A percentile compares a stretch with the other conserved stretches of the same genome.
Conservation (phyloP, 176 grass and related monocot genomes). For the Aegilops speltoides region DNA sequence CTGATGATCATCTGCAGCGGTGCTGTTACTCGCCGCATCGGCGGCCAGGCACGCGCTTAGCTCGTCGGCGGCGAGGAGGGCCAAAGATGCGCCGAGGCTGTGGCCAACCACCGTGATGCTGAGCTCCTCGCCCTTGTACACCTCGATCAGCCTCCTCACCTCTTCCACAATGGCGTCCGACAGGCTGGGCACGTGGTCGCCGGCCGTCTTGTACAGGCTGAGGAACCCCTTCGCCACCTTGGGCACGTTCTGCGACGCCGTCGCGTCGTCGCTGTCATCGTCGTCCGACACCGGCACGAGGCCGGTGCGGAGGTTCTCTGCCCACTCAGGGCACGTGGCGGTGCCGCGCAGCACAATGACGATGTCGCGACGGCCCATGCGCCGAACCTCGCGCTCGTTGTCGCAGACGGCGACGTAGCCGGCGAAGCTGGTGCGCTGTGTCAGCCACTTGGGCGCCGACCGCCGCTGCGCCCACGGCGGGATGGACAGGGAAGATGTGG, state of each 20-base stretch:
- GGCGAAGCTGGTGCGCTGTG: constrained; percentile 64
- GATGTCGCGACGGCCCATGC: constrained; percentile 83
- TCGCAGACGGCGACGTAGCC: constrained; percentile 79
- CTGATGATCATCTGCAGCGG: background rate
- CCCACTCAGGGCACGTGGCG: constrained; percentile 74
- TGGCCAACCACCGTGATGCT: constrained; percentile 76
- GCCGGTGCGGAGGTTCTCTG: constrained; percentile 64
- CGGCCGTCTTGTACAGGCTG: constrained; percentile 67
- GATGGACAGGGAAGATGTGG: constrained; percentile 56
- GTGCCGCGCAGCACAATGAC: constrained; percentile 74
- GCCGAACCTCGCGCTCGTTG: constrained; percentile 52
- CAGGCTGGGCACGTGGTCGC: constrained; percentile 51
- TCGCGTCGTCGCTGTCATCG: background rate
- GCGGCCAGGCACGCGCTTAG: constrained; percentile 37
- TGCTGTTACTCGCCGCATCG: background rate
- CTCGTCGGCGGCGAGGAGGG: constrained; percentile 75
- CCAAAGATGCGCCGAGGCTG: constrained; percentile 69
- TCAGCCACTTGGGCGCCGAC: constrained; percentile 26
- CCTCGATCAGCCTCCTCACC: constrained; percentile 38
- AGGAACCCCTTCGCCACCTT: constrained; percentile 73
- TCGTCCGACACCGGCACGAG: constrained; percentile 42
- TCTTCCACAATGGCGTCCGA: constrained; percentile 53
- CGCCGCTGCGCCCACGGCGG: constrained; percentile 47
- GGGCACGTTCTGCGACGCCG: background rate
- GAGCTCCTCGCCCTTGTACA: constrained; percentile 71